phyloP scores from a whole-genome alignment of 305 asterid species.

The Fraxinus greggii region DNA sequence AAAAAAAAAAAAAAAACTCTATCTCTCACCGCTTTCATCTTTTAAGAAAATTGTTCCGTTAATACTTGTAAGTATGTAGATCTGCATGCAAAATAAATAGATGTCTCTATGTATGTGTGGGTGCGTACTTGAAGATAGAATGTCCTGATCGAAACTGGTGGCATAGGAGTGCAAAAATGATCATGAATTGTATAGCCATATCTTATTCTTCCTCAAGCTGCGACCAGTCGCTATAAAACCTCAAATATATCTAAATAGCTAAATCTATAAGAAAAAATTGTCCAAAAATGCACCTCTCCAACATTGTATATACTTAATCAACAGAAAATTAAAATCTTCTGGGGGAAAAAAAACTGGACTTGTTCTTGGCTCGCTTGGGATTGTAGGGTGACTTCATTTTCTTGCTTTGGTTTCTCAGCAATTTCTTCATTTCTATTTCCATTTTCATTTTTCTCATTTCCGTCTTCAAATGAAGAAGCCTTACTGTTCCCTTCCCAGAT shows the following conservation, averaged over 20 bases:
- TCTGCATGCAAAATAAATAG: neutral
- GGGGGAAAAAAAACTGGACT: neutral
- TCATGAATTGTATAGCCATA: constrained; percentile 30
- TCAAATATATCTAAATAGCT: neutral
- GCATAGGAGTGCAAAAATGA: constrained; percentile 69
- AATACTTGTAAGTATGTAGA: neutral
- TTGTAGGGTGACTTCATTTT: neutral
- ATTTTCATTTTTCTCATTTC: neutral
- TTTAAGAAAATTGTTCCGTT: neutral
- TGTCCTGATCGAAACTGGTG: constrained; percentile 73
- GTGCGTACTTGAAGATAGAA: neutral
- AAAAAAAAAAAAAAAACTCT: neutral
- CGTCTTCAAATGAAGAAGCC: neutral
- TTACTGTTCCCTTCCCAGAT: neutral
- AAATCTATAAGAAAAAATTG: neutral
- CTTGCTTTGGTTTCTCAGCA: neutral
- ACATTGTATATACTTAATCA: neutral
- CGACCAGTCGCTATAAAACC: constrained; percentile 37
- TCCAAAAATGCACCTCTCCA: neutral
- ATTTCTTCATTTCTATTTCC: neutral
- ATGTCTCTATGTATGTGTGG: neutral
- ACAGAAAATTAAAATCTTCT: neutral
- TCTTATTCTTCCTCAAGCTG: constrained; percentile 44
- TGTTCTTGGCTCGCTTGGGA: neutral
- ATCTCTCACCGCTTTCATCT: neutral